These are phyloP conservation scores for Apodospora peruviana DNA, from an alignment of 495 filamentous ascomycete genomes.

Conservation along the genomic window DNA sequence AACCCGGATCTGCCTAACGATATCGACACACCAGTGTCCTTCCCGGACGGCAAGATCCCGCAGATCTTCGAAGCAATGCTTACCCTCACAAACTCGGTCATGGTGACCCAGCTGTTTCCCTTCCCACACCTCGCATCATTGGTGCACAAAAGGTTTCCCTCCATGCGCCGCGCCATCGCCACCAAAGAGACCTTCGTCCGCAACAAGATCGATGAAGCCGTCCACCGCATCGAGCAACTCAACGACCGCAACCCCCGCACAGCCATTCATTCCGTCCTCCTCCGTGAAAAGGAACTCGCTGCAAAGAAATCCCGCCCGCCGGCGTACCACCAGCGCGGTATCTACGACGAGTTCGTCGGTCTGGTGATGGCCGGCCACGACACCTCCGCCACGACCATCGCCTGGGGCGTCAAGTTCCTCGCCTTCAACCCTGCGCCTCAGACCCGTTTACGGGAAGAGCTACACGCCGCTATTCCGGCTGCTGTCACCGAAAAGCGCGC, in stretches of 20 bases:
- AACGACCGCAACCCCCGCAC: constrained; percentile 11
- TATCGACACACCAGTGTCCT: constrained; percentile 7
- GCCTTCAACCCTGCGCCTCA: constrained; percentile 23
- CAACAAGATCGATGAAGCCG: constrained; percentile 14
- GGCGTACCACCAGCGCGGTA: constrained; percentile 15
- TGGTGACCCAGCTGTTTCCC: constrained; percentile 13
- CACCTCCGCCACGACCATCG: constrained; percentile 17
- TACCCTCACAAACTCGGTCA: constrained; percentile 11
- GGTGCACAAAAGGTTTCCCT: constrained; percentile 12
- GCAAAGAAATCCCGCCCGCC: constrained; percentile 25
- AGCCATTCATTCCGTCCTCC: constrained; percentile 33
- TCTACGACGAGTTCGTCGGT: constrained; percentile 30
- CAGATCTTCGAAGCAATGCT: constrained; percentile 10
- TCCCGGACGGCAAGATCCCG: constrained; percentile 14
- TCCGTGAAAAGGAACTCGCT: constrained; percentile 26
- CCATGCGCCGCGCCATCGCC: constrained; percentile 11
- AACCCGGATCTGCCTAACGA: neutral
- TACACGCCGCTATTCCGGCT: constrained; percentile 11
- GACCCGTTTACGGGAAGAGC: constrained; percentile 10
- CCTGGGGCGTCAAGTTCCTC: constrained; percentile 31
- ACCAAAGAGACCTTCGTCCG: constrained; percentile 19
- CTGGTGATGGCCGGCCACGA: constrained; percentile 28
- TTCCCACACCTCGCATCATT: constrained; percentile 11
- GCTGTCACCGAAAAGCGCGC: constrained; percentile 8
- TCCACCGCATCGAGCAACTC: constrained; percentile 9